These are phyloP conservation scores for Kernera saxatilis DNA, from an alignment of 345 rosid species.

Conservation along the genomic window DNA sequence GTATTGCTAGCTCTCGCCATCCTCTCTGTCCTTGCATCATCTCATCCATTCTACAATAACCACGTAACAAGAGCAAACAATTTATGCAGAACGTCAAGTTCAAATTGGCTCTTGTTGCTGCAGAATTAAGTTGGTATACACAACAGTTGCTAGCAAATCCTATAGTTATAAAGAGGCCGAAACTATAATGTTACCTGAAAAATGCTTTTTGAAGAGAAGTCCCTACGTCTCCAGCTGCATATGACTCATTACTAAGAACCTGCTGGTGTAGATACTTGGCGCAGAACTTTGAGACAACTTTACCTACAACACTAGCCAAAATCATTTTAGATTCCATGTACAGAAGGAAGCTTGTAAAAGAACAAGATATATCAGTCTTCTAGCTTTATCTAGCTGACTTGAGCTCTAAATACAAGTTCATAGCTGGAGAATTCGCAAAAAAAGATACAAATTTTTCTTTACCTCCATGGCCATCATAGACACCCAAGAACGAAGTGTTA, in stretches of 20 bases:
- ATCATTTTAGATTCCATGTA: constrained; percentile 2
- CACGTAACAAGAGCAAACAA: constrained; percentile 3
- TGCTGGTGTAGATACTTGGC: constrained; percentile 81
- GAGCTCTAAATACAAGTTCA: background rate
- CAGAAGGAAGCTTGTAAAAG: background rate
- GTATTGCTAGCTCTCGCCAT: constrained; percentile 71
- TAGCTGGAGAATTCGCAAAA: background rate
- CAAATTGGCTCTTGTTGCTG: background rate
- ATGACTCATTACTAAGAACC: constrained; percentile 57
- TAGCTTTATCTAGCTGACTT: background rate
- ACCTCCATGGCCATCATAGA: constrained; percentile 99
- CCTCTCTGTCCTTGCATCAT: constrained; percentile 93
- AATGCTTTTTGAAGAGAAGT: constrained; percentile 57
- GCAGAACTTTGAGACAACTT: constrained; percentile 79
- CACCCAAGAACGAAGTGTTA: constrained; percentile 90
- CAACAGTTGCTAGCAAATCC: background rate
- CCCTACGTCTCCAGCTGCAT: constrained; percentile 62
- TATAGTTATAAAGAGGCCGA: background rate
- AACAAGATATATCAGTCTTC: background rate
- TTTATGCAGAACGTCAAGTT: background rate
- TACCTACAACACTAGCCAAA: constrained; percentile 41
- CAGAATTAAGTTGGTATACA: background rate
- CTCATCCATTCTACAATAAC: constrained; percentile 66
- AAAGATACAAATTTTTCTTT: constrained; percentile 7
- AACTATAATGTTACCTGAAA: constrained; percentile 38